Evolutionary conservation across 2,329 filamentous ascomycete genomes (phyloP).

Genomic region (Fusarium sp.): DNA sequence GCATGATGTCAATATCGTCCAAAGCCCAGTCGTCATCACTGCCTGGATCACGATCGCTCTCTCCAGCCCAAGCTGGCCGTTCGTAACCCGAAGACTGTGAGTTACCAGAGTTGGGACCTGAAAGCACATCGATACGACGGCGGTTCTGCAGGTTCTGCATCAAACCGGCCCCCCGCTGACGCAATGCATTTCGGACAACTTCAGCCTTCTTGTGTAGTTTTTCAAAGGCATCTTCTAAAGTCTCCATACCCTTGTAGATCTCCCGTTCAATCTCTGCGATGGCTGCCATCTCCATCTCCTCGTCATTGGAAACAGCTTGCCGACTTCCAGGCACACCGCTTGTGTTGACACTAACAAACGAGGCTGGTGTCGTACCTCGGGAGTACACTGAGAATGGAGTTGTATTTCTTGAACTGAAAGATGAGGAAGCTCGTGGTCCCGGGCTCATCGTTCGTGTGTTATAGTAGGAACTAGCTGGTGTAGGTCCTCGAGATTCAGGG

Average conservation of each 20-base stretch:
- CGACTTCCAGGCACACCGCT: constrained; percentile 57
- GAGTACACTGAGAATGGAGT: constrained; percentile 64
- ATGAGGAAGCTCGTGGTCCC: constrained; percentile 54
- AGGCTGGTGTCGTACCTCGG: constrained; percentile 66
- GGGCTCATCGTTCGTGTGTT: constrained; percentile 54
- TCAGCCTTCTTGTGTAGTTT: constrained; percentile 88
- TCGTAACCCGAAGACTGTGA: constrained; percentile 59
- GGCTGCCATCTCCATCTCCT: constrained; percentile 91
- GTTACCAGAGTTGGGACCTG: constrained; percentile 59
- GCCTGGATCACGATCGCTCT: constrained; percentile 59
- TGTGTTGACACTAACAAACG: constrained; percentile 68
- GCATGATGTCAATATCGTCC: constrained; percentile 72
- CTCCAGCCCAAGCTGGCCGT: constrained; percentile 52
- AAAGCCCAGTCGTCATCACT: constrained; percentile 69
- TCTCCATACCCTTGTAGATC: constrained; percentile 94
- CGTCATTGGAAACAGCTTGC: constrained; percentile 83
- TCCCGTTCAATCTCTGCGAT: constrained; percentile 92
- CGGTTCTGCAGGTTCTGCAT: constrained; percentile 71
- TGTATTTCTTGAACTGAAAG: constrained; percentile 57
- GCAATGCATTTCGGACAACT: constrained; percentile 78
- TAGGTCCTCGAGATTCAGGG: constrained; percentile 64
- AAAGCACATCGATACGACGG: constrained; percentile 66
- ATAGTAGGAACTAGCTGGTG: constrained; percentile 63
- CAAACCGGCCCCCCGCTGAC: constrained; percentile 84
- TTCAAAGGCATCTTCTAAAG: constrained; percentile 93